These are phyloP conservation scores for Apostasia ramifera DNA, from an alignment of 106 monocot species.

Conservation along the genomic window DNA sequence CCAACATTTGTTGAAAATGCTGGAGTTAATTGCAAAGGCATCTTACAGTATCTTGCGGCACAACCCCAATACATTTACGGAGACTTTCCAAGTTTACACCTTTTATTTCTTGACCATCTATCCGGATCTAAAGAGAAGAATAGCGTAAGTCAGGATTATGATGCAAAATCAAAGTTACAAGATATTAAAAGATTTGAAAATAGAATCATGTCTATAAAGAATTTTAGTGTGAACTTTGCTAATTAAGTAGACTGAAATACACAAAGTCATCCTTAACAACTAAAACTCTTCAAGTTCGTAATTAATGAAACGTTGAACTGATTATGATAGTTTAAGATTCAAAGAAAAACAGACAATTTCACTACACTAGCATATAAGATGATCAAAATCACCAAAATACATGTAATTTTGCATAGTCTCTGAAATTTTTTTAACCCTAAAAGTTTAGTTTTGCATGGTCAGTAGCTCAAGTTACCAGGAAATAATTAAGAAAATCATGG, in stretches of 20 bases:
- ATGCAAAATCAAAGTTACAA: neutral
- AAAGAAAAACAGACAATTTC: too few species aligned
- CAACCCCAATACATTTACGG: conserved; percentile 80
- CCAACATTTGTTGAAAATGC: too few species aligned
- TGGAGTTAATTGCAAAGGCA: too few species aligned
- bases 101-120: conserved; percentile 83
- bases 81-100: conserved; percentile 83
- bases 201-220: neutral
- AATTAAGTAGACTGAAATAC: neutral
- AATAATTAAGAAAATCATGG: too few species aligned
- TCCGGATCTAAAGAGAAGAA: conserved; percentile 38
- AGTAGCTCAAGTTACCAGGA: too few species aligned
- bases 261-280: neutral
- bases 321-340: too few species aligned
- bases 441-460: too few species aligned
- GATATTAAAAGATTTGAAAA: neutral
- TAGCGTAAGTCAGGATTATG: neutral
- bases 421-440: too few species aligned
- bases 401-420: too few species aligned
- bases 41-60: conserved; percentile 97
- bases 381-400: too few species aligned
- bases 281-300: neutral
- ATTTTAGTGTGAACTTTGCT: neutral
- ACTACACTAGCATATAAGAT: too few species aligned
- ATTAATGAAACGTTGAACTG: too few species aligned